Evolutionary conservation across 139 green algal genomes (phyloP).

Genomic region (Asterochloris sp.): DNA sequence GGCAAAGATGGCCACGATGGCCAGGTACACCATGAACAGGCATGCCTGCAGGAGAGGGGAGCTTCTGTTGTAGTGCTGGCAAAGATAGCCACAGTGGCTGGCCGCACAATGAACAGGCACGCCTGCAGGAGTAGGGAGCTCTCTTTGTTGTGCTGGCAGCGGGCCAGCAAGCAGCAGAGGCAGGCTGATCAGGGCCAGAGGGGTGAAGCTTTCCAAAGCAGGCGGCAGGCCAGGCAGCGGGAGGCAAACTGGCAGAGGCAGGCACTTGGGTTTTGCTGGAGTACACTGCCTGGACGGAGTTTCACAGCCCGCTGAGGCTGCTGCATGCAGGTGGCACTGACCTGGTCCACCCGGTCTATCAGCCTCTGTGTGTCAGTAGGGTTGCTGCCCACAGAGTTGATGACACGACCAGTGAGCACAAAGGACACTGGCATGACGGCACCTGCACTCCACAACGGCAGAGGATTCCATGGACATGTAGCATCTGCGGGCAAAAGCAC

Average conservation of each 20-base stretch:
- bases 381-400: too few species aligned
- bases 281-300: too few species aligned
- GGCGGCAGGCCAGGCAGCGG: too few species aligned
- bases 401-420: neutral
- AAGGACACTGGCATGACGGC: neutral
- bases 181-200: neutral
- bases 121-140: neutral
- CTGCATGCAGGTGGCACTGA: too few species aligned
- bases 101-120: neutral
- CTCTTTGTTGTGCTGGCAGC: neutral
- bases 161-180: neutral
- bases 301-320: too few species aligned
- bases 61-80: neutral
- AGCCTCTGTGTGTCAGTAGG: too few species aligned
- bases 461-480: slow-evolving; percentile 28
- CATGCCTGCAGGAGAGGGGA: slow-evolving; percentile 23
- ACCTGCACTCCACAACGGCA: neutral
- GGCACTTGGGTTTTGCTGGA: too few species aligned
- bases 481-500: slow-evolving; percentile 37
- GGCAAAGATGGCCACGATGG: slow-evolving; percentile 36
- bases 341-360: too few species aligned
- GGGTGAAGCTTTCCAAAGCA: neutral
- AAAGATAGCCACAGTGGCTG: neutral
- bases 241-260: too few species aligned
- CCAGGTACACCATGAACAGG: slow-evolving; percentile 69